Evolutionary conservation across 2,329 filamentous ascomycete species (phyloP).

Genomic region (Aschersonia sp.): DNA sequence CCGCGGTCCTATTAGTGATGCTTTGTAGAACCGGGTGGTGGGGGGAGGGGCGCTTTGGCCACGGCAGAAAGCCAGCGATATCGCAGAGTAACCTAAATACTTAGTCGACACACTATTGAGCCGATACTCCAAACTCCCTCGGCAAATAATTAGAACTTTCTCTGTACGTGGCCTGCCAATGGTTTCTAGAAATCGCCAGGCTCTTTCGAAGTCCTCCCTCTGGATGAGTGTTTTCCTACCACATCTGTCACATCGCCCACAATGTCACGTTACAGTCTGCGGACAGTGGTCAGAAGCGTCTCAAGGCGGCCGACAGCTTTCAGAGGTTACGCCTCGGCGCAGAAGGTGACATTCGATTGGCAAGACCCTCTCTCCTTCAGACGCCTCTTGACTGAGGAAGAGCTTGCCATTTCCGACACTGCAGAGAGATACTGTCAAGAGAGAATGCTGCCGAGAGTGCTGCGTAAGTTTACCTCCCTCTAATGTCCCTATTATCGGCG

Average conservation of each 20-base stretch:
- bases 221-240: background rate
- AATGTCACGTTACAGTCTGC: slow-evolving; percentile 18
- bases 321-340: slow-evolving; percentile 21
- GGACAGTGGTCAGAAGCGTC: slow-evolving; percentile 12
- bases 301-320: slow-evolving; percentile 12
- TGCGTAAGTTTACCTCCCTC: slow-evolving; percentile 47
- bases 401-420: slow-evolving; percentile 77
- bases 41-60: background rate
- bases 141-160: background rate
- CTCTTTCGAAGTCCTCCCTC: too few relatives aligned
- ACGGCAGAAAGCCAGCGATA: slow-evolving; percentile 3
- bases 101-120: slow-evolving; percentile 5
- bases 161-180: too few relatives aligned
- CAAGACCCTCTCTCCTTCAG: slow-evolving; percentile 69
- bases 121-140: slow-evolving; percentile 6
- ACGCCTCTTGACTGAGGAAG: slow-evolving; percentile 75
- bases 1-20: slow-evolving; percentile 3
- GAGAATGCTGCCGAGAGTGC: slow-evolving; percentile 66
- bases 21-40: background rate
- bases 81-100: slow-evolving; percentile 3
- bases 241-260: background rate
- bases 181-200: too few relatives aligned
- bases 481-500: background rate
- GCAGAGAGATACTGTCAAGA: slow-evolving; percentile 93
- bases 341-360: slow-evolving; percentile 58